These are phyloP conservation scores for Plasmodium knowlesi DNA, from an alignment of 169 alveolate genomes.

Conservation along the genomic window DNA sequence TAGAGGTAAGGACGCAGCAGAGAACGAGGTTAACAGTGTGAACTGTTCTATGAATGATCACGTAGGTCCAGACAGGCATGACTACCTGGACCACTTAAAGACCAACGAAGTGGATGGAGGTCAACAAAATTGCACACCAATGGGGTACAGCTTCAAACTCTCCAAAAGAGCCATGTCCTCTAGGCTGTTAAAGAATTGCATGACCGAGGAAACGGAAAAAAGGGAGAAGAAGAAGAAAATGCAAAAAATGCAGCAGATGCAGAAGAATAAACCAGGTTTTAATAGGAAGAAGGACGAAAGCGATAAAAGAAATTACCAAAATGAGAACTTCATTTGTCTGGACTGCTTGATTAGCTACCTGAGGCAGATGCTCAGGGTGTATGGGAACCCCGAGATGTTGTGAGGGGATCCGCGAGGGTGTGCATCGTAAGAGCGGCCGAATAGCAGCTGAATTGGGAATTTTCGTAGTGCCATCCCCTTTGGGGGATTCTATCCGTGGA, in stretches of 20 bases:
- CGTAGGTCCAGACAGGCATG: too few relatives aligned
- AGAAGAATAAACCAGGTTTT: neutral
- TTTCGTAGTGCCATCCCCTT: neutral
- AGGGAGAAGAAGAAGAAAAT: neutral
- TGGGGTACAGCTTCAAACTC: conserved; percentile 22
- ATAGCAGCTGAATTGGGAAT: neutral
- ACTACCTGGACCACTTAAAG: neutral
- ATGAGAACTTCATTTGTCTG: conserved; percentile 62
- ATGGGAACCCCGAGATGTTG: conserved; percentile 54
- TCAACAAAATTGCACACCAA: neutral
- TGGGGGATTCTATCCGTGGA: neutral
- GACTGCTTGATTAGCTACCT: conserved; percentile 44
- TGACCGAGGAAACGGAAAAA: neutral
- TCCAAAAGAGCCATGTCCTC: neutral
- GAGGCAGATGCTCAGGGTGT: conserved; percentile 42
- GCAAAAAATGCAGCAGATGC: neutral
- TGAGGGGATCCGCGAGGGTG: neutral
- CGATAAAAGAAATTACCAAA: conserved; percentile 8
- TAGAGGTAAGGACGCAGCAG: neutral
- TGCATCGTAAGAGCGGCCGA: neutral
- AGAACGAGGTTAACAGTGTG: neutral
- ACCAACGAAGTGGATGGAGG: neutral
- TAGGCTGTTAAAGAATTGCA: neutral
- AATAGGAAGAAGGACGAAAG: neutral
- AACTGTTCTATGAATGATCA: neutral